Conservation (phyloP, 148 eudicot species). For the Heliamphora exappendiculata region DNA sequence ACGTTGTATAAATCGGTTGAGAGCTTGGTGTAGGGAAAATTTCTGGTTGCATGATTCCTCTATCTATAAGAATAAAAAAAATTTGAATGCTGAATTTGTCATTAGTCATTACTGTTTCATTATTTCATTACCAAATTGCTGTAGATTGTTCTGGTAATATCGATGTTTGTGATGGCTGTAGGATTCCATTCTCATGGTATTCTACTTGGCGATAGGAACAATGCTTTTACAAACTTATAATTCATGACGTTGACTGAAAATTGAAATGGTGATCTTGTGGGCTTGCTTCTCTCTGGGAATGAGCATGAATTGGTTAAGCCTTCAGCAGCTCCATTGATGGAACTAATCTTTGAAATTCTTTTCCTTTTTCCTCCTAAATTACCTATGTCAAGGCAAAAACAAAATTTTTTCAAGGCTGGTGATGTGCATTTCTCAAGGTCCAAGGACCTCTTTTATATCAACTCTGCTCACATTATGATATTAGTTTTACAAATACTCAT, state of each 20-base stretch:
- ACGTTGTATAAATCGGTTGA: background rate
- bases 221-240: background rate
- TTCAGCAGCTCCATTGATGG: background rate
- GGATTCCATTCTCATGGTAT: background rate
- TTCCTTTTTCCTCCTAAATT: background rate
- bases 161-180: background rate
- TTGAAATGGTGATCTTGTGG: background rate
- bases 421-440: background rate
- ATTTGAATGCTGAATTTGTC: background rate
- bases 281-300: background rate
- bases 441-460: background rate
- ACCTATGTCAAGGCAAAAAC: background rate
- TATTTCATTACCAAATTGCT: background rate
- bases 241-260: background rate
- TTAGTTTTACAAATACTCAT: background rate
- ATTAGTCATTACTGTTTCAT: background rate
- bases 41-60: background rate
- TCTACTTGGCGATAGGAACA: background rate
- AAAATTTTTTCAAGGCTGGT: background rate
- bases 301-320: background rate
- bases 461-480: background rate
- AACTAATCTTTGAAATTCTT: background rate
- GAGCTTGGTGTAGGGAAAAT: background rate
- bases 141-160: background rate
- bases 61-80: background rate